These are phyloP conservation scores for Globisporangium lucens DNA, from an alignment of 352 stramenopile genomes.

Conservation along the genomic window DNA sequence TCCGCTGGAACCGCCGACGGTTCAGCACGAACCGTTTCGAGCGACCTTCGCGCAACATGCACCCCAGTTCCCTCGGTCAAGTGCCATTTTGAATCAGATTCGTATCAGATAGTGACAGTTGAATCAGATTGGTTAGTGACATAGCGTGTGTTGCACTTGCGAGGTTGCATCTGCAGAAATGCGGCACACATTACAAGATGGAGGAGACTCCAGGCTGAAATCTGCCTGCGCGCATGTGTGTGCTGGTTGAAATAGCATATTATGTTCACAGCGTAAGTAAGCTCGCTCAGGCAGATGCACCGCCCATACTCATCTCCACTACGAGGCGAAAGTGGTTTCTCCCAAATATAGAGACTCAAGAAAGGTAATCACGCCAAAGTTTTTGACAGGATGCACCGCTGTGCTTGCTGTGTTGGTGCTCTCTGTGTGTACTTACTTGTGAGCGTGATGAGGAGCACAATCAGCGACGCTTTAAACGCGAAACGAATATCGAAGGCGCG, in stretches of 20 bases:
- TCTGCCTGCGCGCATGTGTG: too few species aligned
- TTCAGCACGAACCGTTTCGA: constrained; percentile 27
- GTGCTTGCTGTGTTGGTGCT: neutral
- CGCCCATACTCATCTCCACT: neutral
- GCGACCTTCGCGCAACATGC: constrained; percentile 31
- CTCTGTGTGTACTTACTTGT: neutral
- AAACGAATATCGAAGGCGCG: neutral
- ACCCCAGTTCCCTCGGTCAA: neutral
- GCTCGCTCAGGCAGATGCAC: neutral
- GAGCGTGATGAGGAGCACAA: neutral
- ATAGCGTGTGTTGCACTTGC: neutral
- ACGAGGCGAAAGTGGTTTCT: neutral
- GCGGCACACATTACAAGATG: neutral
- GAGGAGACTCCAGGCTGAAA: neutral
- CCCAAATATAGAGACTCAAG: neutral
- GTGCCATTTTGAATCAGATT: neutral
- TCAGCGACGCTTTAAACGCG: neutral
- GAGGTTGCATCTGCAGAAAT: neutral
- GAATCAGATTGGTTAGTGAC: neutral
- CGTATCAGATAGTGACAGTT: neutral
- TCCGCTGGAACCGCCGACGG: constrained; percentile 20
- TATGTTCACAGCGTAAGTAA: neutral
- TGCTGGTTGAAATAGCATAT: neutral
- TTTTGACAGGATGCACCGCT: neutral
- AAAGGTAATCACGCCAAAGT: neutral